Evolutionary conservation across 768 basidiomycete species (phyloP).

Genomic region (Suillus bovinus): DNA sequence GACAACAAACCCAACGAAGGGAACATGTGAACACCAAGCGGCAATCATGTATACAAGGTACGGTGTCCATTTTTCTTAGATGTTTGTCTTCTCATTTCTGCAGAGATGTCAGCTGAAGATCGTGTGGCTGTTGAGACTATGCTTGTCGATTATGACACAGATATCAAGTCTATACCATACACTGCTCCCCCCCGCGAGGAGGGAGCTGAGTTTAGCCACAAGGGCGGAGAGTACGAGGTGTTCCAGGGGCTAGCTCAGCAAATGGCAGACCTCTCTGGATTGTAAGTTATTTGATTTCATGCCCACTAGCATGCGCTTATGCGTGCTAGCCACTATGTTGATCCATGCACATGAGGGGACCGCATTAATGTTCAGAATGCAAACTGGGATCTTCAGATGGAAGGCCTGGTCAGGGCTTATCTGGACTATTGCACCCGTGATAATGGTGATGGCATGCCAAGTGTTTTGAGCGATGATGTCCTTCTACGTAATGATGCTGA

Average conservation of each 20-base stretch:
- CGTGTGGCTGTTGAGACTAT: not conserved
- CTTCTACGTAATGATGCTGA: not conserved
- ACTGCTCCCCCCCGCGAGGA: conserved; percentile 9
- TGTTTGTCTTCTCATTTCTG: not conserved
- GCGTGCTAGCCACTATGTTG: not conserved
- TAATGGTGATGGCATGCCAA: conserved; percentile 1
- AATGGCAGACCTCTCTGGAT: conserved; percentile 4
- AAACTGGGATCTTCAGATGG: conserved; percentile 3
- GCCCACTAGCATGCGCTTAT: not conserved
- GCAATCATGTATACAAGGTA: not conserved
- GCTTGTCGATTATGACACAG: not conserved
- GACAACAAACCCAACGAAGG: not conserved
- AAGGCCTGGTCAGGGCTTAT: not conserved
- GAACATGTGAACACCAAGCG: not conserved
- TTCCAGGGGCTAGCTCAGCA: conserved; percentile 4
- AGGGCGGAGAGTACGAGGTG: conserved; percentile 2
- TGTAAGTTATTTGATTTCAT: not conserved
- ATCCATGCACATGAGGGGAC: not conserved
- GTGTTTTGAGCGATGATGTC: not conserved
- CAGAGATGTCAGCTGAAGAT: not conserved
- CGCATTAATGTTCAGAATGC: not conserved
- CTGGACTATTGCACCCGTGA: not conserved
- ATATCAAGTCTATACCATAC: not conserved
- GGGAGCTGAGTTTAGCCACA: conserved; percentile 7
- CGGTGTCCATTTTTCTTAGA: not conserved